A percentile compares a stretch with the other conserved stretches of the same genome.
Conservation (phyloP, 2,329 filamentous ascomycete genomes). For the Colletotrichum sublineola region DNA sequence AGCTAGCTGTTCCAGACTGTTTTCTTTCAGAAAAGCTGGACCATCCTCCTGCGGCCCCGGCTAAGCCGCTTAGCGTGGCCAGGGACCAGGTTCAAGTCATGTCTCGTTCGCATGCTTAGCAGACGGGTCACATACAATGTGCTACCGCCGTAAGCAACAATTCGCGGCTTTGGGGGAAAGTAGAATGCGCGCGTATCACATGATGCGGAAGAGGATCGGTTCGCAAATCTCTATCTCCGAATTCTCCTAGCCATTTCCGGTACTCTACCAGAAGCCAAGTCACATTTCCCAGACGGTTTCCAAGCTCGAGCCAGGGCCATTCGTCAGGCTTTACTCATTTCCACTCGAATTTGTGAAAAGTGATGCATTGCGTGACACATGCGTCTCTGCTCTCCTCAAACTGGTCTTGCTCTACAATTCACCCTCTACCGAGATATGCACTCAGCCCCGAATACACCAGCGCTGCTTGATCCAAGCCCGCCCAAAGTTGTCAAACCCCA, state of each 20-base stretch:
- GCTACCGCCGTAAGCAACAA: conserved; percentile 4
- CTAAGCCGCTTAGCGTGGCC: conserved; percentile 14
- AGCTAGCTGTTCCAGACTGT: conserved; percentile 13
- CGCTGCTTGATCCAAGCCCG: conserved; percentile 59
- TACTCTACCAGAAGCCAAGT: conserved; percentile 6
- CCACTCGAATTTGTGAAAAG: neutral
- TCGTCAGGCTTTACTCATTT: conserved; percentile 6
- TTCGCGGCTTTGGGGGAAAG: neutral
- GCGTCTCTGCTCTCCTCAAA: neutral
- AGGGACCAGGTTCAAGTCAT: conserved; percentile 24
- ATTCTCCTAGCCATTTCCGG: conserved; percentile 25
- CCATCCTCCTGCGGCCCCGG: conserved; percentile 20
- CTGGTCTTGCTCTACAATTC: neutral
- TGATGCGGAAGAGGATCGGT: conserved; percentile 10
- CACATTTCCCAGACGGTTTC: conserved; percentile 16
- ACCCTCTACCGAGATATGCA: conserved; percentile 53
- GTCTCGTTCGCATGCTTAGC: conserved; percentile 22
- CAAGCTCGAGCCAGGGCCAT: conserved; percentile 6
- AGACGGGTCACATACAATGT: neutral
- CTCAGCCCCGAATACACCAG: conserved; percentile 63
- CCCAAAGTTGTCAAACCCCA: conserved; percentile 61
- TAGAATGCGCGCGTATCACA: neutral
- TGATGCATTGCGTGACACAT: conserved; percentile 14
- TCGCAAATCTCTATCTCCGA: conserved; percentile 16
- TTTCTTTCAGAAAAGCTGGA: conserved; percentile 19